These are phyloP conservation scores for Calonectria pteridis DNA, from an alignment of 2,329 filamentous ascomycete species.

Conservation along the genomic window DNA sequence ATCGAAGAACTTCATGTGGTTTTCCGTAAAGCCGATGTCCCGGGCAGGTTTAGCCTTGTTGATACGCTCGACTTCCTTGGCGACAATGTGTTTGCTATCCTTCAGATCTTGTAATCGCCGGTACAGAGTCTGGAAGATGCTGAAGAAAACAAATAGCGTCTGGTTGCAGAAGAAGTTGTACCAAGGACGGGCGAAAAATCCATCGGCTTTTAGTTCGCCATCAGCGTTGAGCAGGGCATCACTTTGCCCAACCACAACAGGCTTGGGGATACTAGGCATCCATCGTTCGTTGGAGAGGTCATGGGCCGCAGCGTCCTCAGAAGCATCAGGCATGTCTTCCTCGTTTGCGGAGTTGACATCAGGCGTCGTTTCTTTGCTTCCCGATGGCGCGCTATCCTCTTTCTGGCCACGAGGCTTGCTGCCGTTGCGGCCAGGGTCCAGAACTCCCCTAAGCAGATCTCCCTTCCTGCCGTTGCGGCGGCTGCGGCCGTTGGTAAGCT, in stretches of 20 bases:
- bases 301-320: conserved; percentile 68
- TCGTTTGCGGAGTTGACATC: conserved; percentile 83
- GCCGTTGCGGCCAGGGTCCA: conserved; percentile 81
- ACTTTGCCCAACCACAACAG: conserved; percentile 64
- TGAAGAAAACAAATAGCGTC: conserved; percentile 94
- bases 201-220: conserved; percentile 79
- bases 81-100: conserved; percentile 78
- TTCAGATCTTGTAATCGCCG: conserved; percentile 87
- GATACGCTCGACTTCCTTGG: conserved; percentile 79
- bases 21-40: conserved; percentile 86
- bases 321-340: conserved; percentile 77
- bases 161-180: conserved; percentile 95
- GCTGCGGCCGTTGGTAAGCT: conserved; percentile 76
- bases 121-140: conserved; percentile 92
- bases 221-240: conserved; percentile 69
- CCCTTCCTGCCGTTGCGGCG: conserved; percentile 82
- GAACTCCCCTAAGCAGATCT: conserved; percentile 85
- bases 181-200: conserved; percentile 82
- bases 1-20: conserved; percentile 83
- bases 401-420: conserved; percentile 79
- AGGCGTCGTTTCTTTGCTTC: conserved; percentile 90
- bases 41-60: conserved; percentile 83
- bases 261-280: conserved; percentile 72
- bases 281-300: conserved; percentile 75
- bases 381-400: conserved; percentile 81